Percentiles rank a stretch among this genome's conserved stretches.
Conservation (phyloP, 768 basidiomycete genomes). For the Boletus rubropictus region DNA sequence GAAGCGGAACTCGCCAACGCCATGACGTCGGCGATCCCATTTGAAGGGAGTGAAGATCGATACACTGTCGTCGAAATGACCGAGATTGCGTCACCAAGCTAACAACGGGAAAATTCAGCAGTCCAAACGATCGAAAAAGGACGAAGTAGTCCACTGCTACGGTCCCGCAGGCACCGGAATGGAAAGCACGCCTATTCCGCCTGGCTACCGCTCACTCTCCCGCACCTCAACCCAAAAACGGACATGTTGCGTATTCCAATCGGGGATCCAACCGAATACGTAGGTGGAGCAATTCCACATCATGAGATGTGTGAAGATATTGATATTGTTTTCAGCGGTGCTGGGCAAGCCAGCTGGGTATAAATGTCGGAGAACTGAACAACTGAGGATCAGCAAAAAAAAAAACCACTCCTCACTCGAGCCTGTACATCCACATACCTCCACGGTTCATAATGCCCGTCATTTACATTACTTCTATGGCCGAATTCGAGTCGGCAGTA, state of each 20-base stretch:
- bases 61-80: constrained; percentile 14
- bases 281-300: constrained; percentile 17
- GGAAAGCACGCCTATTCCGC: constrained; percentile 28
- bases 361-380: constrained; percentile 17
- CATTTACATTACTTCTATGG: constrained; percentile 22
- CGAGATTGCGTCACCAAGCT: constrained; percentile 22
- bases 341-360: constrained; percentile 22
- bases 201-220: constrained; percentile 22
- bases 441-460: constrained; percentile 19
- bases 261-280: constrained; percentile 19
- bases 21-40: constrained; percentile 17
- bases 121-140: constrained; percentile 18
- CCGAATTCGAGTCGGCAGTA: constrained; percentile 23
- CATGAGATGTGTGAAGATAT: constrained; percentile 10
- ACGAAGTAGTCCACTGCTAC: constrained; percentile 17
- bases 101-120: constrained; percentile 8
- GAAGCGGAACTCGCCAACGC: constrained; percentile 11
- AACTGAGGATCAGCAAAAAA: constrained; percentile 13
- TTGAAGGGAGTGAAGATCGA: constrained; percentile 10
- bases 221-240: constrained; percentile 11
- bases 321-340: constrained; percentile 6
- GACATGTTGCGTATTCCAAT: constrained; percentile 17
- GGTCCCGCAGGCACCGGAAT: constrained; percentile 25
- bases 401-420: constrained; percentile 6
- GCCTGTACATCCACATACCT: constrained; percentile 13